Base-by-base conservation (phyloP, 2,329 filamentous ascomycete species). In the Lachnellula cervina region DNA sequence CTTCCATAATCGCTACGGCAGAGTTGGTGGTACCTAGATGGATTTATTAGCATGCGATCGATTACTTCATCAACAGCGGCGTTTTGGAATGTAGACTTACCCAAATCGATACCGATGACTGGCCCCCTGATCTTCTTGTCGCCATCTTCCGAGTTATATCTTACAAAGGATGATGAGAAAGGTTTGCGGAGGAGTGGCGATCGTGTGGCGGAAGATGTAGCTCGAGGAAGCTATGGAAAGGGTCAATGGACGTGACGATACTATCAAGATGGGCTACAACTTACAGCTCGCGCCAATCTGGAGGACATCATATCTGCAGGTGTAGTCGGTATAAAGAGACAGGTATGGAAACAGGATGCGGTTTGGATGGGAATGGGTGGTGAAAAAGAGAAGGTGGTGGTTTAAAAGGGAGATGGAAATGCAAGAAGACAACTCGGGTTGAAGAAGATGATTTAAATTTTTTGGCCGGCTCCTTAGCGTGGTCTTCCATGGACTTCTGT, bases 71-170 rank as follows among this genome's bases (percentile, higher is more conserved):
- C 21, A 44, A 21, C 45, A 55, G 52, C 55, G 38, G 40, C 25
- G 52, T 47, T 17, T 25, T 49, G 21, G 44, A 21, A 25, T 19
- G 43, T 48, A 19, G 45, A 78, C 83, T 71, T 81, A 87, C 93
- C 93, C 71, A 97, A 79, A 82, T 97, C 93, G 74, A 97, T 97
- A 87, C 94, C 94, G 71, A 97, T 97, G 74, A 97, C 93, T 70
- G 89, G 79, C 72, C 94, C 94, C 79, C 93, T 90, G 59, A 97
- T 90, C 84, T 97, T 97, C 73, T 83, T 81, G 58, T 78, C 78
- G 69, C 82, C 83, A 64, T 88, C 86, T 66, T 89, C 87, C 42
- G 86, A 88, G 74, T 88, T 87, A 78, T 88, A 90, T 69, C 88
- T 82, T 71, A 87, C 84, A 73, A 93, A 90, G 69, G 84, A 83